These are phyloP conservation scores for Gnomoniopsis smithogilvyi DNA, from an alignment of 2,329 filamentous ascomycete species.

Conservation along the genomic window DNA sequence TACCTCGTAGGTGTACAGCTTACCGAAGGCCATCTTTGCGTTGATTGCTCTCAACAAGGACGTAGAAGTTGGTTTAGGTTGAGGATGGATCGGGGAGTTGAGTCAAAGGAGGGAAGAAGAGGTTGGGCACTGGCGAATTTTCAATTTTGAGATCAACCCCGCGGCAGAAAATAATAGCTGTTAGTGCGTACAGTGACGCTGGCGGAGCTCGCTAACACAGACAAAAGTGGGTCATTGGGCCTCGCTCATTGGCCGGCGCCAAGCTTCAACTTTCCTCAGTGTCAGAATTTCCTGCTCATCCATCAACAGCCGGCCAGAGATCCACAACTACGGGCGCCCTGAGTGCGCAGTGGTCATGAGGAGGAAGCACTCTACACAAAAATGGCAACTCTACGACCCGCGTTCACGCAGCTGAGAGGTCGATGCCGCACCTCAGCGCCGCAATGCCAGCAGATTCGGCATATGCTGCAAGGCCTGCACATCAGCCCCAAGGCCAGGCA, in stretches of 20 bases:
- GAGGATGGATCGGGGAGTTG: conserved; percentile 18
- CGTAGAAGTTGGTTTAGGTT: conserved; percentile 9
- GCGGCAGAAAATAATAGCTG: neutral
- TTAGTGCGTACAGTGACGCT: neutral
- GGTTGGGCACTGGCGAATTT: conserved; percentile 3
- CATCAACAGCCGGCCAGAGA: neutral
- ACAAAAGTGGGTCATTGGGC: neutral
- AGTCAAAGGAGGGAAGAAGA: conserved; percentile 19
- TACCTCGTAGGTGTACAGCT: conserved; percentile 88
- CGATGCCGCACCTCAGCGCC: conserved; percentile 16
- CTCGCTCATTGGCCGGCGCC: neutral
- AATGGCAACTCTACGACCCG: conserved; percentile 19
- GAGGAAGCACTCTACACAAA: conserved; percentile 12
- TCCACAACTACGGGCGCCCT: conserved; percentile 2
- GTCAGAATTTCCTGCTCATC: neutral
- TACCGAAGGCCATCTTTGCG: conserved; percentile 90
- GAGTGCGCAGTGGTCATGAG: conserved; percentile 16
- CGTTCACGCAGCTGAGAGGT: conserved; percentile 13
- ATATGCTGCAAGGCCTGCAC: conserved; percentile 15
- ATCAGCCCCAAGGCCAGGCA: conserved; percentile 7
- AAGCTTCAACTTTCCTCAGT: neutral
- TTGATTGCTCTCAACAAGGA: conserved; percentile 23
- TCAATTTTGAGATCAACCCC: neutral
- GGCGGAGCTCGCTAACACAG: neutral
- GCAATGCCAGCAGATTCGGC: conserved; percentile 18